These are phyloP conservation scores for Vigna hirtella DNA, from an alignment of 306 rosid genomes.

Conservation along the genomic window DNA sequence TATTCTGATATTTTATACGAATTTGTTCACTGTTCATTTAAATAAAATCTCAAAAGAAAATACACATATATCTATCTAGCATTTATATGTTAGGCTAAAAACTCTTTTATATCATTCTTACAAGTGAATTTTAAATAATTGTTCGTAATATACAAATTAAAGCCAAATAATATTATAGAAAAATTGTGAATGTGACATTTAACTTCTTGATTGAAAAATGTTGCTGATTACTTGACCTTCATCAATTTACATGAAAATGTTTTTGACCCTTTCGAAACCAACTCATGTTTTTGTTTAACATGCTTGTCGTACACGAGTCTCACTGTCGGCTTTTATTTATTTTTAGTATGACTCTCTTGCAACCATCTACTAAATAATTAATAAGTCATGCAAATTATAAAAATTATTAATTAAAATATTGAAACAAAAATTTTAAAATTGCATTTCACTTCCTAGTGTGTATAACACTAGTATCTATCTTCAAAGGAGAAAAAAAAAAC, in stretches of 20 bases:
- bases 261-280: not conserved
- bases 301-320: slow-evolving; percentile 10
- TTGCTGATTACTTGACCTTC: slow-evolving; percentile 12
- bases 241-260: slow-evolving; percentile 5
- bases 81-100: too few species aligned
- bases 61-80: too few species aligned
- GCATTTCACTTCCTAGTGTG: not conserved
- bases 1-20: too few species aligned
- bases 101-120: too few species aligned
- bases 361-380: not conserved
- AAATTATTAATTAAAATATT: not conserved
- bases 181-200: slow-evolving; percentile 1
- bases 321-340: not conserved
- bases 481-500: too few species aligned
- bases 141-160: too few species aligned
- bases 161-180: too few species aligned
- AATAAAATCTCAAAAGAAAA: too few species aligned
- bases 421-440: not conserved
- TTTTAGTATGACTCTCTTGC: not conserved
- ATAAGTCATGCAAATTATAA: not conserved
- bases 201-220: not conserved
- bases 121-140: too few species aligned
- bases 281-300: not conserved
- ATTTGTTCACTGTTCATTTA: too few species aligned
- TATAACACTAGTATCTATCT: too few species aligned